Evolutionary conservation across 2,329 filamentous ascomycete genomes (phyloP).

Genomic region (Fonsecaea pugnacius): DNA sequence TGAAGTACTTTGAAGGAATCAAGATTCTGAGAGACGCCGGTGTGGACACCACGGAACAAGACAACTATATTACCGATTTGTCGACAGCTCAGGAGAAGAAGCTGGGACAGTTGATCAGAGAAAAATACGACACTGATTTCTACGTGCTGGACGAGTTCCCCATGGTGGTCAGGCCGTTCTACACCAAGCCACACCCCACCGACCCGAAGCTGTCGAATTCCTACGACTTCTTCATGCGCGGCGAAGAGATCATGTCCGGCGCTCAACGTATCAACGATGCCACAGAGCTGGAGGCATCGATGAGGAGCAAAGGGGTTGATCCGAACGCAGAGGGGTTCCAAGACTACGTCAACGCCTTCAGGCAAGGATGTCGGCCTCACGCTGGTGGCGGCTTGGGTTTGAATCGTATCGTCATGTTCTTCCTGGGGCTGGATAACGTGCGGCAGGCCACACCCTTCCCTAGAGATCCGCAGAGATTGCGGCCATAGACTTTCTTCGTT

Average conservation of each 20-base stretch:
- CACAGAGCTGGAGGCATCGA: slow-evolving; percentile 61
- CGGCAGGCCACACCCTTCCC: slow-evolving; percentile 66
- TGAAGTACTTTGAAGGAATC: slow-evolving; percentile 57
- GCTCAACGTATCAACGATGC: slow-evolving; percentile 69
- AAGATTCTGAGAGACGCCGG: slow-evolving; percentile 54
- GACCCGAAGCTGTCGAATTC: slow-evolving; percentile 69
- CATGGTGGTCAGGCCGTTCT: slow-evolving; percentile 83
- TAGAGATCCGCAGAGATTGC: slow-evolving; percentile 63
- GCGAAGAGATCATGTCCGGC: slow-evolving; percentile 70
- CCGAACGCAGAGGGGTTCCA: slow-evolving; percentile 63
- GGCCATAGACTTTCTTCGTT: slow-evolving; percentile 42
- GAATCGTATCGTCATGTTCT: slow-evolving; percentile 70
- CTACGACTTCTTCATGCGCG: slow-evolving; percentile 73
- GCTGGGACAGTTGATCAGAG: slow-evolving; percentile 81
- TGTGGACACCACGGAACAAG: slow-evolving; percentile 55
- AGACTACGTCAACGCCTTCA: slow-evolving; percentile 68
- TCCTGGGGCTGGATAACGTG: slow-evolving; percentile 67
- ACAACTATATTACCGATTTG: slow-evolving; percentile 54
- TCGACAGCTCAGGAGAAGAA: slow-evolving; percentile 61
- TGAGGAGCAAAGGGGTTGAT: slow-evolving; percentile 64
- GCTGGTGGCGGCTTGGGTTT: slow-evolving; percentile 68
- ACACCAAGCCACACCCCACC: slow-evolving; percentile 77
- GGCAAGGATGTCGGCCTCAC: slow-evolving; percentile 67
- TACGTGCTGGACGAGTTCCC: slow-evolving; percentile 98
- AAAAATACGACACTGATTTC: slow-evolving; percentile 94